These are phyloP conservation scores for Ophiostoma angusticollis DNA, from an alignment of 2,329 filamentous ascomycete species.

Conservation along the genomic window DNA sequence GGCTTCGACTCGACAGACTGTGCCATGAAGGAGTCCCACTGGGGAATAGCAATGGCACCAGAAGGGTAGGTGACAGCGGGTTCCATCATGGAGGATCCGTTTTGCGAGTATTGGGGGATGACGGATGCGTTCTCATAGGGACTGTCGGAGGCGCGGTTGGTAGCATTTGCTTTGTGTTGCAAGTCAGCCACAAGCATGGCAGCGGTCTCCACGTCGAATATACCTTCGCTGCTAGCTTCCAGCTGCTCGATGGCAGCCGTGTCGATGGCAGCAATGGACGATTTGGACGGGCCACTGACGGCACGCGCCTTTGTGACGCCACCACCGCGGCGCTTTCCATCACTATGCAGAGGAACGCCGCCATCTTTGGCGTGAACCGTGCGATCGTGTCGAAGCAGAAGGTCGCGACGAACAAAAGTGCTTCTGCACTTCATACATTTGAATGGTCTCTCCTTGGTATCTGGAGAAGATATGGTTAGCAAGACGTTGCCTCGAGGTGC, in stretches of 20 bases:
- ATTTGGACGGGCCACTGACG: constrained; percentile 56
- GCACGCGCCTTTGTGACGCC: constrained; percentile 49
- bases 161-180: constrained; percentile 80
- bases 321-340: constrained; percentile 72
- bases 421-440: constrained; percentile 97
- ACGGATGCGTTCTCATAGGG: constrained; percentile 45
- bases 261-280: constrained; percentile 61
- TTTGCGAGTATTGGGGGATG: constrained; percentile 57
- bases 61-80: constrained; percentile 64
- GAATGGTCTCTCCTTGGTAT: constrained; percentile 97
- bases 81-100: constrained; percentile 61
- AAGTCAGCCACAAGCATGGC: constrained; percentile 98
- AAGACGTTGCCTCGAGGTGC: neutral
- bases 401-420: constrained; percentile 94
- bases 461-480: constrained; percentile 36
- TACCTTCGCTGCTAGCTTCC: constrained; percentile 76
- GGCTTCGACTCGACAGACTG: constrained; percentile 61
- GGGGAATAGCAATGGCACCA: constrained; percentile 67
- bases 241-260: constrained; percentile 83
- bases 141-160: constrained; percentile 46
- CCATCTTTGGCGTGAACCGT: constrained; percentile 98
- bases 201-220: constrained; percentile 92
- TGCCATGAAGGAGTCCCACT: constrained; percentile 82
- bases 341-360: constrained; percentile 83
- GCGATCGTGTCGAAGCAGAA: constrained; percentile 91